Evolutionary conservation across 805 yeast species (phyloP).

Genomic region (Saturnispora dispora): DNA sequence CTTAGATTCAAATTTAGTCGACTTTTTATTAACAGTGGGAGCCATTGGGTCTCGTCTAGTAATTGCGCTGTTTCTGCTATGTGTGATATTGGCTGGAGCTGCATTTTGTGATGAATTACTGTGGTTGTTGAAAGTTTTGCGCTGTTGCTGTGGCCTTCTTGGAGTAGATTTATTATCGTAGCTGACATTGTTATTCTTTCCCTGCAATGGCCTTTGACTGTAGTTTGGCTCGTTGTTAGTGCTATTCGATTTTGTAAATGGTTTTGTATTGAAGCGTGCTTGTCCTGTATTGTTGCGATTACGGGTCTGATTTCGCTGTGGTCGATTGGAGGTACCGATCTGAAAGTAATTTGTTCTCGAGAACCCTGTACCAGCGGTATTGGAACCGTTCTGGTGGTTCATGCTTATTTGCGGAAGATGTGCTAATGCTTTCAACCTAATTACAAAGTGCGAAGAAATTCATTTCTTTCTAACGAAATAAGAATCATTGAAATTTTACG

Average conservation of each 20-base stretch:
- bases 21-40: not conserved
- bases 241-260: not conserved
- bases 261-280: not conserved
- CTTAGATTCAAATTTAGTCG: constrained; percentile 17
- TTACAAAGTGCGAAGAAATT: not conserved
- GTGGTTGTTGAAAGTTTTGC: not conserved
- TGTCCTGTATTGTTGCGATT: not conserved
- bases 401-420: not conserved
- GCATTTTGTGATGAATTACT: not conserved
- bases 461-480: not conserved
- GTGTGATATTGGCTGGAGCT: not conserved
- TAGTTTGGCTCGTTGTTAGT: not conserved
- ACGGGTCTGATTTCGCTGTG: not conserved
- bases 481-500: not conserved
- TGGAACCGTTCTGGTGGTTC: constrained; percentile 3
- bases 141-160: not conserved
- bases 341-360: not conserved
- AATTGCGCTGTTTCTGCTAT: not conserved
- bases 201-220: not conserved
- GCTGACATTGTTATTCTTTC: not conserved
- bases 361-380: not conserved
- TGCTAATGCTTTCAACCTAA: not conserved
- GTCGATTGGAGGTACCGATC: not conserved
- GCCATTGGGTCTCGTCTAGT: not conserved
- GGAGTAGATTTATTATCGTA: not conserved